Conservation (phyloP, 352 stramenopile species). For the Thalassiosira oceanica region DNA sequence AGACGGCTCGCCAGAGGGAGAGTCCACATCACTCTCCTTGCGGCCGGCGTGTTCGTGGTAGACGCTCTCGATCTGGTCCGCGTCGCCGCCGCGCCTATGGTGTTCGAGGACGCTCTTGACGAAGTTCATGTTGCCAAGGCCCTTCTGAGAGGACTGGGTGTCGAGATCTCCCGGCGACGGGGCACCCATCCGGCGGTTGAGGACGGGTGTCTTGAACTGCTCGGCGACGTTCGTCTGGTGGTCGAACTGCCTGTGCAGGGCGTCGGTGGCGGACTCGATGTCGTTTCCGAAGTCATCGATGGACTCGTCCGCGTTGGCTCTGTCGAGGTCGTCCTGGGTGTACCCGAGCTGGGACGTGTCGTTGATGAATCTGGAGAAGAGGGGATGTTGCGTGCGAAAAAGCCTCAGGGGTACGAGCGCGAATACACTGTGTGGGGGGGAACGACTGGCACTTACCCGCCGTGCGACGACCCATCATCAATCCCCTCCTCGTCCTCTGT, state of each 20-base stretch:
- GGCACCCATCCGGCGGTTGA: slow-evolving; percentile 68
- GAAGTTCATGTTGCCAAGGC: slow-evolving; percentile 79
- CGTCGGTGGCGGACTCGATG: slow-evolving; percentile 10
- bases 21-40: slow-evolving; percentile 10
- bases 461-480: slow-evolving; percentile 21
- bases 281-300: slow-evolving; percentile 18
- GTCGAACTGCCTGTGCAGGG: slow-evolving; percentile 62
- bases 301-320: slow-evolving; percentile 37
- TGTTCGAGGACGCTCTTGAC: slow-evolving; percentile 78
- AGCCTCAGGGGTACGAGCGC: neutral
- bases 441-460: slow-evolving; percentile 2
- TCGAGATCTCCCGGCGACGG: slow-evolving; percentile 6
- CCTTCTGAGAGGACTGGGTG: slow-evolving; percentile 53
- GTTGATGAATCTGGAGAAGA: slow-evolving; percentile 70
- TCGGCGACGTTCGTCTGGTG: slow-evolving; percentile 44
- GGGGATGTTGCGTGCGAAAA: slow-evolving; percentile 17
- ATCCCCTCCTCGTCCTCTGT: slow-evolving; percentile 44
- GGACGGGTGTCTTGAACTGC: slow-evolving; percentile 69
- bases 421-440: neutral
- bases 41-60: slow-evolving; percentile 46
- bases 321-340: slow-evolving; percentile 70
- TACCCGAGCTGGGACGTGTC: slow-evolving; percentile 71
- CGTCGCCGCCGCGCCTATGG: slow-evolving; percentile 60
- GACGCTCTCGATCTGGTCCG: slow-evolving; percentile 65
- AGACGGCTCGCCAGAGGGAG: neutral